Conservation (phyloP, 202 grass and related monocot genomes). For the Tripidium arundinaceum region DNA sequence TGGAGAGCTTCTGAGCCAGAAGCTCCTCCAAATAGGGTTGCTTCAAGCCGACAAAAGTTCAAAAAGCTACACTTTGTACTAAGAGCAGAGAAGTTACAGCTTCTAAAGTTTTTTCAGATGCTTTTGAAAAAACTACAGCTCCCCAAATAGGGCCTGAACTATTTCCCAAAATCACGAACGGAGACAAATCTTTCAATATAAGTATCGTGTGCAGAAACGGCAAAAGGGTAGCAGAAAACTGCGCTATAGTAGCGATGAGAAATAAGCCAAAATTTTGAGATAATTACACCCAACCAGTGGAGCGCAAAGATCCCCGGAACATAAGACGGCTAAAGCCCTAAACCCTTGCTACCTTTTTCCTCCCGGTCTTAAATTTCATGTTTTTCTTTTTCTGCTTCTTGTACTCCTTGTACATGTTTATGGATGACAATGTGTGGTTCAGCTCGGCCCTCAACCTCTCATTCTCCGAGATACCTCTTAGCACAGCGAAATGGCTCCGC, state of each 20-base stretch:
- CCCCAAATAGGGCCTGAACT: background rate
- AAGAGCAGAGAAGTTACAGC: background rate
- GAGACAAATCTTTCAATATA: background rate
- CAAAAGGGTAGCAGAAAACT: background rate
- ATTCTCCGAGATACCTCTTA: conserved; percentile 66
- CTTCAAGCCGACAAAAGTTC: background rate
- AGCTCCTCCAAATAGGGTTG: too few species aligned
- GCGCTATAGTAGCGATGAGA: background rate
- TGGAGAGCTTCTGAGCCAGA: background rate
- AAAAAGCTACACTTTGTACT: background rate
- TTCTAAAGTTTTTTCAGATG: background rate
- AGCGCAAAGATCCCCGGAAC: background rate
- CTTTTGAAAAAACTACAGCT: background rate
- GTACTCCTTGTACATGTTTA: conserved; percentile 73
- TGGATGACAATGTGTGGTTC: conserved; percentile 59
- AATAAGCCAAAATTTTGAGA: background rate
- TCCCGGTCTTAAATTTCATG: conserved; percentile 31
- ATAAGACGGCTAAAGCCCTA: conserved; percentile 21
- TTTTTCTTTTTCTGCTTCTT: conserved; percentile 59
- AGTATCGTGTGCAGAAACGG: background rate
- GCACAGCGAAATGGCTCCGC: conserved; percentile 63
- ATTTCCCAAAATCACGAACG: background rate
- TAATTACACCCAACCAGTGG: background rate
- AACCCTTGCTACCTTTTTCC: conserved; percentile 32
- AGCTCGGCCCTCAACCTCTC: conserved; percentile 69